These are phyloP conservation scores for Daldinia grandis DNA, from an alignment of 495 filamentous ascomycete species.

Conservation along the genomic window DNA sequence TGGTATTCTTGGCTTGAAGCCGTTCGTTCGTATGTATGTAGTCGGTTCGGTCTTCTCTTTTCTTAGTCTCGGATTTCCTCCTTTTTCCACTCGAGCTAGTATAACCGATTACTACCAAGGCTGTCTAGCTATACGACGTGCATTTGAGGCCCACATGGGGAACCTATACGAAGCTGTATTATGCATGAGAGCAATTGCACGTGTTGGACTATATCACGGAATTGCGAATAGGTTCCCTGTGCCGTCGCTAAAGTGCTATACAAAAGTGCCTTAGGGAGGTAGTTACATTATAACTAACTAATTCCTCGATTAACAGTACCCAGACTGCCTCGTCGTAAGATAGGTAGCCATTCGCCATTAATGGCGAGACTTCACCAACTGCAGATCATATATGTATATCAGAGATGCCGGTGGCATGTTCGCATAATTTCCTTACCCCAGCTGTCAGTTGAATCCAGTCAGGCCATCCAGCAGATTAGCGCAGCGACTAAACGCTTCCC, in stretches of 20 bases:
- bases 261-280: not conserved
- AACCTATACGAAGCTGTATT: conserved; percentile 16
- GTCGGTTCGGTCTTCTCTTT: not conserved
- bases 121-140: conserved; percentile 4
- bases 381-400: not conserved
- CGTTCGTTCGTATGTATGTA: not conserved
- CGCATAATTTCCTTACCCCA: conserved; percentile 1
- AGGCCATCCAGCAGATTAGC: conserved; percentile 7
- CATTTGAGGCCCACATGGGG: conserved; percentile 10
- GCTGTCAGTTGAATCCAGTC: conserved; percentile 1
- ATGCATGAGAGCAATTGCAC: conserved; percentile 14
- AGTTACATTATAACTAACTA: not conserved
- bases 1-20: not conserved
- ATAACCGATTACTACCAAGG: not conserved
- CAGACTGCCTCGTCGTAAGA: not conserved
- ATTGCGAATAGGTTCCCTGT: not conserved
- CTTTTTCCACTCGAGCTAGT: not conserved
- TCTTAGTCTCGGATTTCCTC: not conserved
- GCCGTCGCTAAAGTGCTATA: not conserved
- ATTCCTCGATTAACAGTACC: not conserved
- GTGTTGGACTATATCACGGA: conserved; percentile 1
- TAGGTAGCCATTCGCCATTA: not conserved
- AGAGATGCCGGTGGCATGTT: not conserved
- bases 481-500: conserved; percentile 25
- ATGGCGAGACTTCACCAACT: not conserved